Percentiles rank a stretch among this genome's conserved stretches.
These are phyloP conservation scores for Phaffia rhodozyma DNA, from an alignment of 1,284 basidiomycete species.

Conservation along the genomic window DNA sequence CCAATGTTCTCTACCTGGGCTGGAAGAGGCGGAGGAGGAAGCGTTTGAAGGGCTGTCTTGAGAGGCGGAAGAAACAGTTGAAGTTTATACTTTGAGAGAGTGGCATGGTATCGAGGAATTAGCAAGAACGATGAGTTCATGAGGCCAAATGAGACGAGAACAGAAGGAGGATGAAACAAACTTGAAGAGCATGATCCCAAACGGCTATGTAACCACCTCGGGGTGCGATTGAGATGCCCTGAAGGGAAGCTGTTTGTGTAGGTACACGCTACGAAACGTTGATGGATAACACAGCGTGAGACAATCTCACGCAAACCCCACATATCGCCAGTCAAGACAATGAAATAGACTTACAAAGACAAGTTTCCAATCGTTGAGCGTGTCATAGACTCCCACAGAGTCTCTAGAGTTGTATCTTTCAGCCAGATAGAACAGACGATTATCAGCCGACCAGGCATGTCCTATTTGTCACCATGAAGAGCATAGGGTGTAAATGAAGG, in stretches of 20 bases:
- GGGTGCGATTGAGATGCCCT: constrained; percentile 67
- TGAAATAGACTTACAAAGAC: constrained; percentile 48
- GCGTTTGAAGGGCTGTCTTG: constrained; percentile 48
- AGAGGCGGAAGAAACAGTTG: constrained; percentile 58
- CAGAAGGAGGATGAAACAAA: constrained; percentile 31
- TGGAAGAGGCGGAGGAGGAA: constrained; percentile 44
- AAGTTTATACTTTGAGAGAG: constrained; percentile 55
- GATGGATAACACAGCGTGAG: neutral
- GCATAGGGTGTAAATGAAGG: neutral
- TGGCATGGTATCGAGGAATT: constrained; percentile 3
- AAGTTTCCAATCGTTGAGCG: constrained; percentile 52
- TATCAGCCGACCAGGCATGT: constrained; percentile 54
- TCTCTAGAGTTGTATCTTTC: constrained; percentile 79
- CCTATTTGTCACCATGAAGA: neutral
- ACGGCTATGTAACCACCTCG: constrained; percentile 65
- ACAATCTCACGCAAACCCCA: neutral
- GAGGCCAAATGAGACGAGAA: neutral
- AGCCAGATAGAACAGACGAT: constrained; percentile 63
- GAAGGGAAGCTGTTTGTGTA: constrained; percentile 58
- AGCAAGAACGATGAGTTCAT: neutral
- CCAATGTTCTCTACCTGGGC: constrained; percentile 26
- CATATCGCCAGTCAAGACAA: neutral
- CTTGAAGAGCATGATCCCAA: constrained; percentile 71
- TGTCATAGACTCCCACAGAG: constrained; percentile 68
- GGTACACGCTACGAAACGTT: constrained; percentile 24